These are phyloP conservation scores for Vaccinium vitisidaea DNA, from an alignment of 148 eudicot genomes.

Conservation along the genomic window DNA sequence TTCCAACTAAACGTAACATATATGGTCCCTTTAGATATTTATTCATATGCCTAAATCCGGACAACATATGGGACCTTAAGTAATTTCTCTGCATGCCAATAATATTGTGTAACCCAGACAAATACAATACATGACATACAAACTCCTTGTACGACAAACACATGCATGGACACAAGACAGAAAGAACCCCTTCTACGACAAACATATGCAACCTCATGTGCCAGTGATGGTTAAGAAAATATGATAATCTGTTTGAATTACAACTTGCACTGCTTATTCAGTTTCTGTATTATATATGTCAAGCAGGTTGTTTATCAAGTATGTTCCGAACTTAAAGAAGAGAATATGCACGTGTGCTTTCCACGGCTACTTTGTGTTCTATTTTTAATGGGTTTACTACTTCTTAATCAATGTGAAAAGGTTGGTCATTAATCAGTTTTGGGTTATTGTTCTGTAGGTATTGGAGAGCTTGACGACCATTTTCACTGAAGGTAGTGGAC, in stretches of 20 bases:
- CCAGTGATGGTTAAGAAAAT: neutral
- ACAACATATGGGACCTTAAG: neutral
- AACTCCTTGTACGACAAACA: too few species aligned
- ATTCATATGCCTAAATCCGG: too few species aligned
- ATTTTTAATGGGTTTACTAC: neutral
- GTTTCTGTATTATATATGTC: neutral
- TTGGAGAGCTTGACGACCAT: constrained; percentile 61
- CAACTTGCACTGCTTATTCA: neutral
- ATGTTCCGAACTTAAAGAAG: neutral
- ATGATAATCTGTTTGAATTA: neutral
- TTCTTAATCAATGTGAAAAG: neutral
- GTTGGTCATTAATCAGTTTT: neutral
- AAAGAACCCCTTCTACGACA: neutral
- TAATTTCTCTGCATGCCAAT: constrained; percentile 1
- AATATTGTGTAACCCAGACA: neutral
- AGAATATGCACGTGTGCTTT: neutral
- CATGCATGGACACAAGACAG: too few species aligned
- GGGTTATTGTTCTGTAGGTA: constrained; percentile 40
- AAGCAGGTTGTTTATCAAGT: neutral
- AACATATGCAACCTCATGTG: neutral
- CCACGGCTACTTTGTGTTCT: neutral
- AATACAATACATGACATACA: neutral
- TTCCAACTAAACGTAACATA: too few species aligned
- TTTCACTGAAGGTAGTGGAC: constrained; percentile 78
- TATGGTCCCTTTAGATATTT: too few species aligned